phyloP scores from a whole-genome alignment of 805 yeast species.

The Lachancea dasiensis region DNA sequence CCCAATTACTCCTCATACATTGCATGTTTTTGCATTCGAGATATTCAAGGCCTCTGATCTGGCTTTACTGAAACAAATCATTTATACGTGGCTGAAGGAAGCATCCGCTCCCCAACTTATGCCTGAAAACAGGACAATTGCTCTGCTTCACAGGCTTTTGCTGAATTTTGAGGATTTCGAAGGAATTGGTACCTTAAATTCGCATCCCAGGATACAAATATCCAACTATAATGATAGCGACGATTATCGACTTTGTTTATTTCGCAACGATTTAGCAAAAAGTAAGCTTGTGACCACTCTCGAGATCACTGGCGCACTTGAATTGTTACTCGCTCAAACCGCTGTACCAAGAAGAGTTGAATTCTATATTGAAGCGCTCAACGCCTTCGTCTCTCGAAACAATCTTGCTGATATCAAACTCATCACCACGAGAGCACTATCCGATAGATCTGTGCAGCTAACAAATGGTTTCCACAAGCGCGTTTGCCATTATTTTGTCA shows the following conservation, averaged over 20 bases:
- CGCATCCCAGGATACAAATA: conserved; percentile 13
- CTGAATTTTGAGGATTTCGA: conserved; percentile 10
- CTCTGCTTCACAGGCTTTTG: conserved; percentile 21
- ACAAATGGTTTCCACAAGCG: conserved; percentile 14
- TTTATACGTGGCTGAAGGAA: conserved; percentile 23
- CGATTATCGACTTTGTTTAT: conserved; percentile 15
- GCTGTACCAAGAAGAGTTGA: conserved; percentile 9
- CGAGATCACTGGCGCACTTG: conserved; percentile 8
- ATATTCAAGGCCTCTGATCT: conserved; percentile 17
- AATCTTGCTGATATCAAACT: conserved; percentile 13
- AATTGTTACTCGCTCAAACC: conserved; percentile 1
- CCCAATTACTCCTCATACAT: conserved; percentile 17
- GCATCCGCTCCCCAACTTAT: conserved; percentile 5
- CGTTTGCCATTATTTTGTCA: conserved; percentile 21
- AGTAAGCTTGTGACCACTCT: background rate
- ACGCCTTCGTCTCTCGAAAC: conserved; percentile 14
- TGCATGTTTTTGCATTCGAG: conserved; percentile 17
- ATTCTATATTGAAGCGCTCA: conserved; percentile 16
- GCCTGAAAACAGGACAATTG: conserved; percentile 14
- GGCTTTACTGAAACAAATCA: conserved; percentile 18
- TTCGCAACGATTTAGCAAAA: conserved; percentile 13
- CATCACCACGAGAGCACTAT: conserved; percentile 11
- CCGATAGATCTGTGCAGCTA: conserved; percentile 14
- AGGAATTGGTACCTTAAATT: conserved; percentile 14
- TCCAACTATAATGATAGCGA: conserved; percentile 16